Conservation (phyloP, 169 alveolate genomes). For the Eimeria necatrix region DNA sequence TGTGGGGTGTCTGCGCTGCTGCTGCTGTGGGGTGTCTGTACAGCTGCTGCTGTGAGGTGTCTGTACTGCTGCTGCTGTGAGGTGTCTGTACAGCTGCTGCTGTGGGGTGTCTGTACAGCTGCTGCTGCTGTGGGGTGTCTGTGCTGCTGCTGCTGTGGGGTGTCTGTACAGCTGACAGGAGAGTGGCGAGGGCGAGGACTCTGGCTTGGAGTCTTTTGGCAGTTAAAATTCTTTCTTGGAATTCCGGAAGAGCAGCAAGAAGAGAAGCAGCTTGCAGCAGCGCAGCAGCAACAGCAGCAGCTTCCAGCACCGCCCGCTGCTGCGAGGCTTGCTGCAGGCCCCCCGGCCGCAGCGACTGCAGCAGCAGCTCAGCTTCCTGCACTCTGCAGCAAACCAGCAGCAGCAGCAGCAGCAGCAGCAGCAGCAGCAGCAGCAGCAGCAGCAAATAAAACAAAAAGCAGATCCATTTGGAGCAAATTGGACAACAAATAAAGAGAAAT, state of each 20-base stretch:
- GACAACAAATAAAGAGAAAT: not conserved
- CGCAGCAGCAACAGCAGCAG: not conserved
- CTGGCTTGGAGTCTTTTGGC: not conserved
- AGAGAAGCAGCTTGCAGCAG: constrained; percentile 4
- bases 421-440: not conserved
- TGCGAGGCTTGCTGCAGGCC: constrained; percentile 44
- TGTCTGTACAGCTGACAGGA: constrained; percentile 4
- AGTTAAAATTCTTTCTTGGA: not conserved
- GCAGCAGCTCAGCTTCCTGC: constrained; percentile 43
- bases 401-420: not conserved
- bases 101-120: too few relatives aligned
- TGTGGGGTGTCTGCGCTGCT: too few relatives aligned
- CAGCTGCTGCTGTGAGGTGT: too few relatives aligned
- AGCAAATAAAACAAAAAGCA: not conserved
- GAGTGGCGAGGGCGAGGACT: not conserved
- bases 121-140: too few relatives aligned
- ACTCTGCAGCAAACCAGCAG: constrained; percentile 19
- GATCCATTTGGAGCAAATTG: not conserved
- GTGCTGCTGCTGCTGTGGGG: too few relatives aligned
- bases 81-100: too few relatives aligned
- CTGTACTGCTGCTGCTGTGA: too few relatives aligned
- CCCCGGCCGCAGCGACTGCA: constrained; percentile 28
- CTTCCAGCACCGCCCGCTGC: constrained; percentile 35
- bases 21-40: too few relatives aligned
- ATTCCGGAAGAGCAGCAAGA: constrained; percentile 22